These are phyloP conservation scores for Tricholoma matsutake DNA, from an alignment of 768 basidiomycete genomes.

Conservation along the genomic window DNA sequence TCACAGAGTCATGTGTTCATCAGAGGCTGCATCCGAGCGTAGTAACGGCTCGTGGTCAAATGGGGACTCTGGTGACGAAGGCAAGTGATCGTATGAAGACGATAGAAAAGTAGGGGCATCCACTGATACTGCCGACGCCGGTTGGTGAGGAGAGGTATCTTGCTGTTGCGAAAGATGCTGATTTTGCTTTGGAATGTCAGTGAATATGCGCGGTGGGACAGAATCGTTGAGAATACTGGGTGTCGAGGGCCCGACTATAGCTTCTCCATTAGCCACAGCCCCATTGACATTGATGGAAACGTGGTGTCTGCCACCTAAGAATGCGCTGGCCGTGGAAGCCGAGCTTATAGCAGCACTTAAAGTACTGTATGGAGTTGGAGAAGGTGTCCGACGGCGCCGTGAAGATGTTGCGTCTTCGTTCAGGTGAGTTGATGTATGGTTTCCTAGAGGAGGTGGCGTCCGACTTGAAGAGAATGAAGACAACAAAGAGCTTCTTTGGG, in stretches of 20 bases:
- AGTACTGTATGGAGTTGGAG: slow-evolving; percentile 43
- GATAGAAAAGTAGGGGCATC: slow-evolving; percentile 15
- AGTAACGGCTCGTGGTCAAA: slow-evolving; percentile 38
- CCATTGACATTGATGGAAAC: slow-evolving; percentile 4
- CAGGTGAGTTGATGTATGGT: slow-evolving; percentile 21
- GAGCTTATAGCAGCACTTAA: slow-evolving; percentile 43
- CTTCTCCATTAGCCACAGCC: slow-evolving; percentile 10
- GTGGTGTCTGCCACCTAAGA: slow-evolving; percentile 25
- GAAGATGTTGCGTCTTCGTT: slow-evolving; percentile 30
- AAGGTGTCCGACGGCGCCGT: slow-evolving; percentile 29
- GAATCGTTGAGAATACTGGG: slow-evolving; percentile 18
- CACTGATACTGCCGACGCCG: slow-evolving; percentile 4
- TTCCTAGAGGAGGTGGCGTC: slow-evolving; percentile 29
- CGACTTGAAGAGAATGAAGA: slow-evolving; percentile 35
- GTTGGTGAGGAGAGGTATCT: slow-evolving; percentile 5
- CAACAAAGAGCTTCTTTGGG: slow-evolving; percentile 27
- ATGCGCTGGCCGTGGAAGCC: slow-evolving; percentile 43
- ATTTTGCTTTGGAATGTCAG: background rate
- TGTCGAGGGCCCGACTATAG: slow-evolving; percentile 15
- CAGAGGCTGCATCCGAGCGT: slow-evolving; percentile 20
- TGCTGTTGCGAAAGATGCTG: background rate
- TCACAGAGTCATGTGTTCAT: slow-evolving; percentile 15
- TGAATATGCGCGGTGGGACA: slow-evolving; percentile 2
- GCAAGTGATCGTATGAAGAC: slow-evolving; percentile 38
- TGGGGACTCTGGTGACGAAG: slow-evolving; percentile 44